Evolutionary conservation across 768 basidiomycete species (phyloP).

Genomic region (Infundibulicybe gibba): DNA sequence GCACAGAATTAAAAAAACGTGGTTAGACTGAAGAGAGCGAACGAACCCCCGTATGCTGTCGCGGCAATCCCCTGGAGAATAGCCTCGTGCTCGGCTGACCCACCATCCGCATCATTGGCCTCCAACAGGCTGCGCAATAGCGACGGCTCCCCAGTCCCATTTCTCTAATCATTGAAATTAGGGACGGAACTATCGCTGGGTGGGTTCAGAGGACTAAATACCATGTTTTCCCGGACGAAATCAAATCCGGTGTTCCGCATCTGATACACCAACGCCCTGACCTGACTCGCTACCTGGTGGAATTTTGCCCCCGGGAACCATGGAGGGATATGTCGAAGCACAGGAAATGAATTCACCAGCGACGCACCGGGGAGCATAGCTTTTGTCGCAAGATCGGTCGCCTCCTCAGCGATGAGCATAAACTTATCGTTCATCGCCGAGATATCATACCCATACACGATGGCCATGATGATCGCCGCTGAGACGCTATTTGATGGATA

Average conservation of each 20-base stretch:
- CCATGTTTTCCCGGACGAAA: constrained; percentile 13
- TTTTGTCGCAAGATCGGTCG: constrained; percentile 9
- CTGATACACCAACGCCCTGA: constrained; percentile 6
- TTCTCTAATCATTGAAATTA: constrained; percentile 4
- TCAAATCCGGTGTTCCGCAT: constrained; percentile 17
- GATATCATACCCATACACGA: constrained; percentile 29
- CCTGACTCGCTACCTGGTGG: constrained; percentile 11
- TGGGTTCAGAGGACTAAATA: constrained; percentile 1
- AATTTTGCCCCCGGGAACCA: constrained; percentile 30
- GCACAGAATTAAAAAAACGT: no score
- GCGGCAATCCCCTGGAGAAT: background rate
- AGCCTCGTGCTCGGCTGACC: background rate
- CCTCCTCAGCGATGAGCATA: constrained; percentile 13
- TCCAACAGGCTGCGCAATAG: constrained; percentile 6
- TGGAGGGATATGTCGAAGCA: constrained; percentile 18
- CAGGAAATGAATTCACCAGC: constrained; percentile 20
- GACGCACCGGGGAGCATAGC: constrained; percentile 16
- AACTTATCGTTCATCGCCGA: constrained; percentile 16
- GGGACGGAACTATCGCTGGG: background rate
- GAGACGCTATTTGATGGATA: constrained; percentile 20
- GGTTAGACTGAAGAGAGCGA: no score
- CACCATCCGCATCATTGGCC: background rate
- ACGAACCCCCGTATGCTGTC: background rate
- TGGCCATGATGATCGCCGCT: constrained; percentile 27
- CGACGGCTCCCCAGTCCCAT: constrained; percentile 7